Evolutionary conservation across 2,329 filamentous ascomycete genomes (phyloP), one percentile per base, ranked within the genome.

Genomic region (Alternaria sp.): DNA sequence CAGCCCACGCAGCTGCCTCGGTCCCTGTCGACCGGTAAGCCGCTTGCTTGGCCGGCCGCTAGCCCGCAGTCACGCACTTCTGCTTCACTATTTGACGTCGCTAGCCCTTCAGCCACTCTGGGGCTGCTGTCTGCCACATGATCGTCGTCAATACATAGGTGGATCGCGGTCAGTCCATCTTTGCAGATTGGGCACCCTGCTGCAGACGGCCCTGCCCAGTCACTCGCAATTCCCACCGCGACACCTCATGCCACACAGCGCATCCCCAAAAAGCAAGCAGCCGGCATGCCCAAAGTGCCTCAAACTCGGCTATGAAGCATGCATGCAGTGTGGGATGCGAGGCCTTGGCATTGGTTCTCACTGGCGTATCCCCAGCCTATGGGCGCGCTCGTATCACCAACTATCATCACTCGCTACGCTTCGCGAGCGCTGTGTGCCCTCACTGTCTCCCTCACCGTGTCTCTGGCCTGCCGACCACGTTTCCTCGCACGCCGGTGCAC

Each of bases 391-490:
- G 76, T 77, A 54, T 73, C 13, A 77, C 75, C 64, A 54, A 60
- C 57, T 49, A 70, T 65, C 69, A 67, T 63, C 69, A 70, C 62
- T 61, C 57, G 62, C 65, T 69, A 61, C 67, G 23, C 54, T 60
- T 72, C 64, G 69, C 69, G 54, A 69, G 61, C 60, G 46, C 13
- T 71, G 71, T 72, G 65, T 68, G 59, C 64, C 61, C 58, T 54
- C 51, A 58, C 49, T 67, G 65, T 72, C 57, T 67, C 65, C 54
- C 57, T 65, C 58, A 40, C 67, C 61, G 61, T 65, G 59, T 59
- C 59, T 62, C 61, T 69, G 68, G 67, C 66, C 57, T 68, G 54
- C 65, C 63, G 62, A 59, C 71, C 74, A 76, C 75, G 75, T 78
- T 76, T 69, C 66, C 68, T 68, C 51, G 57, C 69, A 51, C 61